Evolutionary conservation across 345 rosid species (phyloP).

Genomic region (Acer campestre): DNA sequence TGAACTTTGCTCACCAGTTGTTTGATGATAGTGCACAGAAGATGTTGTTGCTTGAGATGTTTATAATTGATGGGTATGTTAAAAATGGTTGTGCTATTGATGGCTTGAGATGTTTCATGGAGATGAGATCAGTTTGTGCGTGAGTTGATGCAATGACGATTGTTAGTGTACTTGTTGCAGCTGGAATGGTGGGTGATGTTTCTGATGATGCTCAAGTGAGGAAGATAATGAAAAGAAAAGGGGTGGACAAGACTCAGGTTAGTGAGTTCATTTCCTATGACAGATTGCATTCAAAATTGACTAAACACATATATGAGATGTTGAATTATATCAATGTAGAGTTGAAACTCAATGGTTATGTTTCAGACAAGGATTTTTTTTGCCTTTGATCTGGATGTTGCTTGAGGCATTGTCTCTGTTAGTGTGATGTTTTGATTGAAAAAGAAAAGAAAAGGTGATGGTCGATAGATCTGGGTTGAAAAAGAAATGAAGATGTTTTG

Average conservation of each 20-base stretch:
- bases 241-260: conserved; percentile 29
- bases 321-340: conserved; percentile 18
- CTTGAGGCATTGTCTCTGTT: background rate
- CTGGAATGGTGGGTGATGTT: conserved; percentile 28
- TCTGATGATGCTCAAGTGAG: conserved; percentile 31
- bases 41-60: conserved; percentile 41
- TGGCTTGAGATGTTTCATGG: conserved; percentile 27
- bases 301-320: conserved; percentile 20
- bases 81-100: conserved; percentile 28
- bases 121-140: conserved; percentile 25
- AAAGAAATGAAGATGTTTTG: no score
- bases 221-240: conserved; percentile 35
- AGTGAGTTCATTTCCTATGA: conserved; percentile 31
- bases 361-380: conserved; percentile 11
- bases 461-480: no score
- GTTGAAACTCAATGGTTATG: conserved; percentile 7
- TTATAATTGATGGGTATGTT: conserved; percentile 35
- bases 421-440: background rate
- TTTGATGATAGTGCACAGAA: conserved; percentile 31
- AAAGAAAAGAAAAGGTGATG: no score
- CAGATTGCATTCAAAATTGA: conserved; percentile 18
- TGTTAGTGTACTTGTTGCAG: conserved; percentile 33
- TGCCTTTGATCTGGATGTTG: conserved; percentile 14
- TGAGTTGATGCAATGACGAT: conserved; percentile 30
- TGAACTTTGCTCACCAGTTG: conserved; percentile 24